A percentile compares a stretch with the other conserved stretches of the same genome.
These are phyloP conservation scores for Hanseniaspora lindneri DNA, from an alignment of 805 yeast genomes.

Conservation along the genomic window DNA sequence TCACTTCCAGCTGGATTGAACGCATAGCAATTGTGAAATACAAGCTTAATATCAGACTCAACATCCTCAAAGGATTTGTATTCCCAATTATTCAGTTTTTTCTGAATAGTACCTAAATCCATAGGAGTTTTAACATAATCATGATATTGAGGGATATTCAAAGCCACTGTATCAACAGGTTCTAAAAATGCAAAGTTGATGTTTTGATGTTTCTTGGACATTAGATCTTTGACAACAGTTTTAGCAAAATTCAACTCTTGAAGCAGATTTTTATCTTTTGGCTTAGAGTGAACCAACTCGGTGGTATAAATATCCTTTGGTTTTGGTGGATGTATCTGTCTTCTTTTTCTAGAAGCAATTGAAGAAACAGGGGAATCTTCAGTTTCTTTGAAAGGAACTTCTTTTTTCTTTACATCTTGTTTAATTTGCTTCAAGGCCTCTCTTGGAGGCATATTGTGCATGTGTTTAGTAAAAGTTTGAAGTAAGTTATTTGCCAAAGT, in stretches of 20 bases:
- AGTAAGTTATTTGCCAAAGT: slow-evolving; percentile 86
- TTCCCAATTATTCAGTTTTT: slow-evolving; percentile 71
- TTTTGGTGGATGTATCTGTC: slow-evolving; percentile 93
- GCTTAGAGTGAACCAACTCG: slow-evolving; percentile 43
- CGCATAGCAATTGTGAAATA: slow-evolving; percentile 77
- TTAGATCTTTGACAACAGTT: slow-evolving; percentile 68
- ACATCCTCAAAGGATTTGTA: slow-evolving; percentile 84
- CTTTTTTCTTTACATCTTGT: slow-evolving; percentile 17
- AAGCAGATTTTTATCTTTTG: slow-evolving; percentile 81
- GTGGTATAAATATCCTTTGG: slow-evolving; percentile 80
- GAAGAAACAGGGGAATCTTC: slow-evolving; percentile 33
- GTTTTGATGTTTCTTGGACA: slow-evolving; percentile 68
- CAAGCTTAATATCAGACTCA: slow-evolving; percentile 67
- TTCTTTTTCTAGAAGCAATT: slow-evolving; percentile 72
- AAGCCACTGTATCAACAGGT: slow-evolving; percentile 92
- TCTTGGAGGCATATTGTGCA: slow-evolving; percentile 76
- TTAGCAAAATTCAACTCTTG: slow-evolving; percentile 81
- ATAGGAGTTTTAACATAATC: slow-evolving; percentile 84
- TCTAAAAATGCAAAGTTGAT: slow-evolving; percentile 81
- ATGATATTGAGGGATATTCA: slow-evolving; percentile 80
- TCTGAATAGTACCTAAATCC: slow-evolving; percentile 81
- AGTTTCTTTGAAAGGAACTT: slow-evolving; percentile 17
- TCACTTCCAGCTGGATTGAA: slow-evolving; percentile 97
- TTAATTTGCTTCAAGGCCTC: slow-evolving; percentile 29
- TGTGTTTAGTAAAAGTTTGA: slow-evolving; percentile 85